Evolutionary conservation across 73 alveolate genomes (phyloP).

Genomic region (Paramecium sexaurelia): DNA sequence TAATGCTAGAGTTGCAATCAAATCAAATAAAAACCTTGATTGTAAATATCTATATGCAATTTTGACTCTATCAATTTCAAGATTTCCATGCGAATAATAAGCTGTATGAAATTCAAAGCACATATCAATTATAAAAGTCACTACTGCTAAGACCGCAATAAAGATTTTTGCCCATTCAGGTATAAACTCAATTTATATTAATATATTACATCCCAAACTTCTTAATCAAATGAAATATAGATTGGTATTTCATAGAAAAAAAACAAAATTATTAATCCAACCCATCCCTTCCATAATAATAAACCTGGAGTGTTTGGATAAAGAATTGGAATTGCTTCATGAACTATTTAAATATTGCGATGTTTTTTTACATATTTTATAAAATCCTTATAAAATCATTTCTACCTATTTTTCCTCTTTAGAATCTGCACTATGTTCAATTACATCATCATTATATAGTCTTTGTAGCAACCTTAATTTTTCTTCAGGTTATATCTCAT

Average conservation of each 20-base stretch:
- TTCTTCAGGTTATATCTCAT: neutral
- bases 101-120: slow-evolving; percentile 17
- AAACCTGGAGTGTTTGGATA: slow-evolving; percentile 12
- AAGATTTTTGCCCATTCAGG: neutral
- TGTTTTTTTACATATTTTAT: neutral
- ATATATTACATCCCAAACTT: neutral
- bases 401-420: neutral
- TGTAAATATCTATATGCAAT: slow-evolving; percentile 2
- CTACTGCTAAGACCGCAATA: neutral
- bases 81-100: slow-evolving; percentile 23
- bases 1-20: neutral
- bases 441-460: neutral
- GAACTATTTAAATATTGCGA: neutral
- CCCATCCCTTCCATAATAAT: slow-evolving; percentile 2
- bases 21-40: neutral
- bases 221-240: neutral
- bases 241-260: slow-evolving; percentile 45
- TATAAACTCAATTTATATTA: neutral
- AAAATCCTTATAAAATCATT: neutral
- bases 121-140: neutral
- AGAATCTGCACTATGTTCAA: slow-evolving; percentile 14
- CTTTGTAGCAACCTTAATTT: neutral
- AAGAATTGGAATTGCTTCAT: slow-evolving; percentile 3
- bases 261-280: neutral
- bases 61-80: neutral